phyloP scores from a whole-genome alignment of 1,139 yeast genomes.

The Kodamaea ohmeri region DNA sequence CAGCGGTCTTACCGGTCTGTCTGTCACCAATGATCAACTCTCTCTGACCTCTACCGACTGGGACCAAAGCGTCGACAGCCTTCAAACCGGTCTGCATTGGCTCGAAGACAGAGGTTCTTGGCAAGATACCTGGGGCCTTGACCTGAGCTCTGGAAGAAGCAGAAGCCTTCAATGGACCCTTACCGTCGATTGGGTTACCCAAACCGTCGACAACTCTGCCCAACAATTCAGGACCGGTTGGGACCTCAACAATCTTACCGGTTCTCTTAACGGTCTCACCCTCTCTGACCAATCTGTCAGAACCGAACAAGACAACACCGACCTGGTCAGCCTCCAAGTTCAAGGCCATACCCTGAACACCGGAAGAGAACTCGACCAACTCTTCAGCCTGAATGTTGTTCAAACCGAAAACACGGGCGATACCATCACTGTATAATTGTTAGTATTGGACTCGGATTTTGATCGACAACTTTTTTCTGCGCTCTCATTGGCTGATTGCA shows the following conservation, averaged over 20 bases:
- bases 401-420: slow-evolving; percentile 99
- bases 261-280: slow-evolving; percentile 99
- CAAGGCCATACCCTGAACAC: slow-evolving; percentile 99
- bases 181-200: slow-evolving; percentile 99
- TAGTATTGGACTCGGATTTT: slow-evolving; percentile 19
- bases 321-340: slow-evolving; percentile 99
- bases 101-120: slow-evolving; percentile 97
- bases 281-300: slow-evolving; percentile 97
- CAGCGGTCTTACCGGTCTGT: slow-evolving; percentile 99
- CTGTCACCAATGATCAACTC: slow-evolving; percentile 99
- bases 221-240: slow-evolving; percentile 96
- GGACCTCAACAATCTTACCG: slow-evolving; percentile 98
- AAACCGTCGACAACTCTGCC: slow-evolving; percentile 99
- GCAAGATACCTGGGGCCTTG: slow-evolving; percentile 99
- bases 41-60: slow-evolving; percentile 99
- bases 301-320: slow-evolving; percentile 99
- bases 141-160: slow-evolving; percentile 94
- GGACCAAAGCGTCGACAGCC: slow-evolving; percentile 98
- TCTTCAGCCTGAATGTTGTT: slow-evolving; percentile 99
- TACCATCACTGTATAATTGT: slow-evolving; percentile 79
- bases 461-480: slow-evolving; percentile 8
- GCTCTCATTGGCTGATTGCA: slow-evolving; percentile 18
- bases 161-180: slow-evolving; percentile 93
- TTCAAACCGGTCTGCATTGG: slow-evolving; percentile 99
- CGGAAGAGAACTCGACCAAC: slow-evolving; percentile 98